Percentiles rank a stretch among this genome's conserved stretches.
These are phyloP conservation scores for Canavalia gladiata DNA, from an alignment of 306 rosid genomes.

Conservation along the genomic window DNA sequence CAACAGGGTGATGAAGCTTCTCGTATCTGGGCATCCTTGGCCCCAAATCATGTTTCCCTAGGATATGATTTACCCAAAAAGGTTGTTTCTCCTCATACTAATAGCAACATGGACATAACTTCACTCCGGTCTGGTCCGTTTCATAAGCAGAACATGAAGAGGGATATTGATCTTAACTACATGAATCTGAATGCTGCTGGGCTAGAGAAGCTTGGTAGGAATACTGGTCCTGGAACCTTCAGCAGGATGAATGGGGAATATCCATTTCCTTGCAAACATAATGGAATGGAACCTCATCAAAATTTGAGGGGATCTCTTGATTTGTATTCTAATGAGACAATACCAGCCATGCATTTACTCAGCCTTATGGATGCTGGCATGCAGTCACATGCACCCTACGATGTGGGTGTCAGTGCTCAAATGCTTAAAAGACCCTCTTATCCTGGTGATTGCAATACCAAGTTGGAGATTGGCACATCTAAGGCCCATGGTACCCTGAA, in stretches of 20 bases:
- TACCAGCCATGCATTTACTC: slow-evolving; percentile 99
- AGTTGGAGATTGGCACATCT: slow-evolving; percentile 64
- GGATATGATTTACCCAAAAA: slow-evolving; percentile 63
- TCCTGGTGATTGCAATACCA: slow-evolving; percentile 63
- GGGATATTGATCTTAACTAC: slow-evolving; percentile 62
- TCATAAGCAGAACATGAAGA: slow-evolving; percentile 62
- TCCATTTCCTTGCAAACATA: slow-evolving; percentile 61
- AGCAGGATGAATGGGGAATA: slow-evolving; percentile 69
- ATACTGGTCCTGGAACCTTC: slow-evolving; percentile 59
- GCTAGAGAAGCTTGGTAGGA: slow-evolving; percentile 65
- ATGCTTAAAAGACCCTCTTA: slow-evolving; percentile 66
- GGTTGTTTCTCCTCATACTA: slow-evolving; percentile 64
- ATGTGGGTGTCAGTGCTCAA: slow-evolving; percentile 59
- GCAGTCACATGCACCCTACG: slow-evolving; percentile 73
- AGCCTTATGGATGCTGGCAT: slow-evolving; percentile 96
- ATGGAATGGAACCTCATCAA: slow-evolving; percentile 67
- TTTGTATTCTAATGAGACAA: slow-evolving; percentile 86
- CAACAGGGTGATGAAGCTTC: slow-evolving; percentile 69
- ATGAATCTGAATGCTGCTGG: slow-evolving; percentile 60
- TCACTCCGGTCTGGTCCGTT: slow-evolving; percentile 55
- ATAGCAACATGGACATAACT: slow-evolving; percentile 52
- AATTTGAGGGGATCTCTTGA: slow-evolving; percentile 70
- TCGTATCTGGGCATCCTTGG: slow-evolving; percentile 69
- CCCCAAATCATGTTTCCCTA: slow-evolving; percentile 55
- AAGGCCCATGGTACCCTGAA: slow-evolving; percentile 59